These are phyloP conservation scores for Magnaporthiopsis incrustans DNA, from an alignment of 2,329 filamentous ascomycete genomes.

Conservation along the genomic window DNA sequence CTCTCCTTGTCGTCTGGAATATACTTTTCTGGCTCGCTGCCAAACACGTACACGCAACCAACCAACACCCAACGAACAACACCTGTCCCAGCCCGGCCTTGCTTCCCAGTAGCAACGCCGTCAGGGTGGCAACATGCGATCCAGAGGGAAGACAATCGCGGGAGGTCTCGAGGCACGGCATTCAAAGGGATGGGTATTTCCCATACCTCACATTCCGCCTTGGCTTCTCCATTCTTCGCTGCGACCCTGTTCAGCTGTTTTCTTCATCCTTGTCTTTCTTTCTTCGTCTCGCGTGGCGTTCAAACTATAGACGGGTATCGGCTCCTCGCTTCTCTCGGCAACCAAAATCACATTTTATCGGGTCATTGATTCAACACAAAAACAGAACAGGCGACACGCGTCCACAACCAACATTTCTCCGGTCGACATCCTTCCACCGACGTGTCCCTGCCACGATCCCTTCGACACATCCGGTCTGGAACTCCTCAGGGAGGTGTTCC, in stretches of 20 bases:
- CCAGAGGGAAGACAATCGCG: constrained; percentile 1
- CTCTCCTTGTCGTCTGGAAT: background rate
- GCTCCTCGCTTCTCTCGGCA: background rate
- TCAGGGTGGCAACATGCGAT: background rate
- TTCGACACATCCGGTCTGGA: too few relatives aligned
- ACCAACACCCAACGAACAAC: too few relatives aligned
- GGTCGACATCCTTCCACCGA: background rate
- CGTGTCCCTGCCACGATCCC: too few relatives aligned
- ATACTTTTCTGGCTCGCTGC: constrained; percentile 20
- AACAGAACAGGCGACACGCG: too few relatives aligned
- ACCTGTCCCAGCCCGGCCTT: constrained; percentile 5
- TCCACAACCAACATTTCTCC: too few relatives aligned
- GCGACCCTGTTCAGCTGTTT: constrained; percentile 12
- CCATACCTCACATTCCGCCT: constrained; percentile 10
- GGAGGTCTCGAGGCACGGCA: background rate
- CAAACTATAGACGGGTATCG: constrained; percentile 13
- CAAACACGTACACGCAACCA: background rate
- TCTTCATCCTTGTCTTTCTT: background rate
- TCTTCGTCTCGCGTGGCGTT: constrained; percentile 27
- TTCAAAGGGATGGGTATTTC: constrained; percentile 13
- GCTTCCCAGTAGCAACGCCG: constrained; percentile 18
- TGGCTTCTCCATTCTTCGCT: too few relatives aligned
- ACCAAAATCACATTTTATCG: background rate
- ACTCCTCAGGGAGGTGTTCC: background rate
- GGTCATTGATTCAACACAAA: too few relatives aligned